Evolutionary conservation across 768 basidiomycete species (phyloP), one percentile per base, ranked within the genome.

Genomic region (Mycena latifolia): DNA sequence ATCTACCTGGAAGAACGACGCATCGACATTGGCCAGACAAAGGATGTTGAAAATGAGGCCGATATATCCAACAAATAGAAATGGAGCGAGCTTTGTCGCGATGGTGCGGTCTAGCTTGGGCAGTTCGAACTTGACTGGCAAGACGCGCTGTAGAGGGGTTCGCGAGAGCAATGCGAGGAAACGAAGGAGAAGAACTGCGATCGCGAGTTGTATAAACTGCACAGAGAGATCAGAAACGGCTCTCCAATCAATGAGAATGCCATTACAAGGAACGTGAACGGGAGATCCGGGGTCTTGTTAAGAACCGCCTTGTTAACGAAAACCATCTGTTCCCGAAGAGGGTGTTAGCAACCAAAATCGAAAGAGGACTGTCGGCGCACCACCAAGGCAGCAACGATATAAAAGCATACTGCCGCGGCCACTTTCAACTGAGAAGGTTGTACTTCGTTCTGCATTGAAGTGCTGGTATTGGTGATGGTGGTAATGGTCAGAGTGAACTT

Each of bases 1-100:
- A 54, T 48, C 20, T 31, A 31, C 65, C 41, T 62, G 67, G 46
- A 68, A 68, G 47, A 68, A 68, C 1, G 57, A 43, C 1, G 67
- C 62, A 47, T 68, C 67, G 27, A 55, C 61, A 6, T 63, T 67
- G 25, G 61, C 79, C 39, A 87, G 76, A 65, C 87, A 88, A 17
- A 86, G 84, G 41, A 20, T 86, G 65, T 87, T 87, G 77, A 87
- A 87, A 8, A 85, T 77, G 9, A 88, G 77, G 0, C 86, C 86
- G 10, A 81, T 72, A 24, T 84, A 79, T 64, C 86, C 85, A 50
- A 85, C 80, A 5, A 78, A 57, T 1, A 85, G 74, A 25, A 83
- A 78, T 1, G 83, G 79, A 0, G 75, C 52, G 27, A 85, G 78
- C 60, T 81, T 81, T 69, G 76, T 80, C 10, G 75, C 79, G 4